phyloP scores from a whole-genome alignment of 352 stramenopile genomes.

The Globisporangium cystogenes region DNA sequence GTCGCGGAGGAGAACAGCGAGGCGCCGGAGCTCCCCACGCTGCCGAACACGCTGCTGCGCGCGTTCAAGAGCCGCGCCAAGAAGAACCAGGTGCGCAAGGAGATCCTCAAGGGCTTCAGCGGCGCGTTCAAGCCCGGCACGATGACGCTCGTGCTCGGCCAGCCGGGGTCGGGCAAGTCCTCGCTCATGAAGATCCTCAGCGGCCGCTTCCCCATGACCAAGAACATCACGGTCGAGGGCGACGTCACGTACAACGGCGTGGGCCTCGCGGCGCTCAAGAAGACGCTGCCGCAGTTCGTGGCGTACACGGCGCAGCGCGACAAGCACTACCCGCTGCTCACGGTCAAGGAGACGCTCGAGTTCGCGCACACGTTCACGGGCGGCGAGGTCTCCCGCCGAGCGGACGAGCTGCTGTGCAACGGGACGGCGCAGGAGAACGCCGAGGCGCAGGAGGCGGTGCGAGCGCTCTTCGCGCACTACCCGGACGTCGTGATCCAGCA shows the following conservation, averaged over 20 bases:
- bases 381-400: slow-evolving; percentile 13
- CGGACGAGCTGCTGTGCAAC: slow-evolving; percentile 17
- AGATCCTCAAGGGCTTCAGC: not conserved
- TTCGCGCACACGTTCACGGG: slow-evolving; percentile 35
- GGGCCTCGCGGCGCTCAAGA: no score
- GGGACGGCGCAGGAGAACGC: slow-evolving; percentile 21
- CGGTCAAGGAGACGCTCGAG: slow-evolving; percentile 45
- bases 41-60: no score
- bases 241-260: slow-evolving; percentile 31
- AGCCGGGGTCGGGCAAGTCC: slow-evolving; percentile 13
- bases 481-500: slow-evolving; percentile 5
- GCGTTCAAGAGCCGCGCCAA: no score
- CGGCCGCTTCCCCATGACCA: slow-evolving; percentile 20
- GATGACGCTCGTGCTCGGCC: slow-evolving; percentile 31
- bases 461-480: slow-evolving; percentile 9
- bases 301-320: slow-evolving; percentile 36
- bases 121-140: slow-evolving; percentile 24
- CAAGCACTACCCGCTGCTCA: slow-evolving; percentile 82
- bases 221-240: slow-evolving; percentile 17
- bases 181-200: slow-evolving; percentile 30
- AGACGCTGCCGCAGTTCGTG: slow-evolving; percentile 21
- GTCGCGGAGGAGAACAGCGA: no score
- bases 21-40: no score
- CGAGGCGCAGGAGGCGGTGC: slow-evolving; percentile 2
- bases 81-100: no score